Percentiles rank a stretch among this genome's conserved stretches.
Evolutionary conservation across 306 rosid genomes (phyloP).

Genomic region (Gastrolobium villosum): DNA sequence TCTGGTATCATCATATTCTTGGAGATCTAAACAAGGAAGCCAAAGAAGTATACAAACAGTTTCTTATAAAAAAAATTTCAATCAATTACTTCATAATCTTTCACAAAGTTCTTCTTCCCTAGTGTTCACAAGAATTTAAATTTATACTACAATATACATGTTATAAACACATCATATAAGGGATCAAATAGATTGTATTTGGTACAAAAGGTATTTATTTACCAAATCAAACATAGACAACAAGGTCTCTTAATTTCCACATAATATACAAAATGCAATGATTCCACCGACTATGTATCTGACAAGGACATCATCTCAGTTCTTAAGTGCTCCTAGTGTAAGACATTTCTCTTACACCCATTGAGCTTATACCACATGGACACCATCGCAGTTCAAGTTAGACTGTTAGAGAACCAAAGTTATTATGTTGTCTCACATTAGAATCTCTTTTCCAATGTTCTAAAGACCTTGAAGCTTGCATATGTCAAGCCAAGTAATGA

Average conservation of each 20-base stretch:
- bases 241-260: constrained; percentile 1
- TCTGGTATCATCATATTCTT: neutral
- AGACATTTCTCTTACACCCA: neutral
- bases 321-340: neutral
- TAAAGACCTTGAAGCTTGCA: neutral
- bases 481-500: neutral
- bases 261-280: neutral
- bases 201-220: constrained; percentile 10
- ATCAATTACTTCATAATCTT: neutral
- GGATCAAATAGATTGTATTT: neutral
- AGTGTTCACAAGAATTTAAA: neutral
- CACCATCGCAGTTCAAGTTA: neutral
- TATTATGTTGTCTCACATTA: neutral
- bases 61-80: neutral
- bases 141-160: neutral
- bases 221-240: neutral
- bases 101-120: neutral
- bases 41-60: neutral
- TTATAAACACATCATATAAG: neutral
- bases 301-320: neutral
- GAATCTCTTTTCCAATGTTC: neutral
- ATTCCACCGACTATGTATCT: neutral
- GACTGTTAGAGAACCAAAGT: neutral
- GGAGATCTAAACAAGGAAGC: neutral
- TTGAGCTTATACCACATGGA: neutral